phyloP scores from a whole-genome alignment of 495 filamentous ascomycete genomes.

The Neurospora sp. region DNA sequence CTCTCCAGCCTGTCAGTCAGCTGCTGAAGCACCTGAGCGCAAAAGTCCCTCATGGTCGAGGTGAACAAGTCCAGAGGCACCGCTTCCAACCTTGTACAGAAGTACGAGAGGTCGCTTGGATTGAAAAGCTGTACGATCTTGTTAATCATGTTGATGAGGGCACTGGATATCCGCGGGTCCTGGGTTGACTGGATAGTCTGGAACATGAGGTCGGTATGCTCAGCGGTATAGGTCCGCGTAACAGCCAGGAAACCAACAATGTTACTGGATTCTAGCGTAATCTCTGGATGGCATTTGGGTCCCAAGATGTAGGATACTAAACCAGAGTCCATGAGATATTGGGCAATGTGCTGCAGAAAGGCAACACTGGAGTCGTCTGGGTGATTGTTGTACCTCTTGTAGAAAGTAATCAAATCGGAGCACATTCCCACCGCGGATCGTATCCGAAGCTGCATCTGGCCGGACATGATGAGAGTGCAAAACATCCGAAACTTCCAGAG shows the following conservation, averaged over 20 bases:
- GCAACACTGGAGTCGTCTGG: conserved; percentile 34
- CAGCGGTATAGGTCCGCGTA: conserved; percentile 58
- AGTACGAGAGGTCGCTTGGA: conserved; percentile 47
- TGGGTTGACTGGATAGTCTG: conserved; percentile 70
- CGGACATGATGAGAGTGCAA: conserved; percentile 61
- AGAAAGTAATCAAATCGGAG: conserved; percentile 55
- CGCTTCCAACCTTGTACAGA: conserved; percentile 63
- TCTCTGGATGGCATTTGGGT: conserved; percentile 81
- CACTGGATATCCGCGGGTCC: conserved; percentile 73
- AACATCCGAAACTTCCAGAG: conserved; percentile 64
- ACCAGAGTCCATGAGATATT: conserved; percentile 52
- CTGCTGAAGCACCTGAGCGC: conserved; percentile 27
- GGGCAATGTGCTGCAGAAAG: conserved; percentile 52
- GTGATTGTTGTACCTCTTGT: conserved; percentile 34
- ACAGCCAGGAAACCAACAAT: conserved; percentile 84
- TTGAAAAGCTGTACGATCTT: conserved; percentile 53
- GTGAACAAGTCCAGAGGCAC: conserved; percentile 51
- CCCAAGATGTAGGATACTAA: conserved; percentile 82
- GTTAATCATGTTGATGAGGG: conserved; percentile 65
- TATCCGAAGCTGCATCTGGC: conserved; percentile 85
- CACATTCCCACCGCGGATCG: conserved; percentile 60
- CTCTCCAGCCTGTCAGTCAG: conserved; percentile 15
- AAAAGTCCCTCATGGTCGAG: conserved; percentile 46
- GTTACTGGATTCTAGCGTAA: conserved; percentile 71
- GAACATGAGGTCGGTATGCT: conserved; percentile 77